Evolutionary conservation across 257 asterid species (phyloP), one percentile per base, ranked within the genome.

Genomic region (Lantana camara): DNA sequence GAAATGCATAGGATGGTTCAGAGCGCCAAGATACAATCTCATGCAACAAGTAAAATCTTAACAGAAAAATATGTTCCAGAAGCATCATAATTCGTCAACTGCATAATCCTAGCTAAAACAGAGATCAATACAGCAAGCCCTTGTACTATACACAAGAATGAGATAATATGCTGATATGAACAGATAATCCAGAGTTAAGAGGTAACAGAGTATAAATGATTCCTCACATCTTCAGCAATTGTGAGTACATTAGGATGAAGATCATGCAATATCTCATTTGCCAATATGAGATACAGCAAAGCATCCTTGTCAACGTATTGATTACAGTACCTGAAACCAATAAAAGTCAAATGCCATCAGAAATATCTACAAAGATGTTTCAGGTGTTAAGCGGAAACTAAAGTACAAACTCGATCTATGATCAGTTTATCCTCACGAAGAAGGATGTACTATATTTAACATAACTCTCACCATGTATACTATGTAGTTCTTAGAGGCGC

Each of bases 271-370:
- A 84, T 76, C 80, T 93, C 97, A 83, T 93, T 93, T 40, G 94
- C 97, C 73, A 90, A 75, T 64, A 93, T 66, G 79, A 93, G 91
- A 80, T 93, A 93, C 58, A 93, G 67, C 66, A 87, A 66, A 58
- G 99, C 99, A 45, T 90, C 97, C 78, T 60, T 86, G 87, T 90
- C 99, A 17, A 93, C 97, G 76, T 90, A 90, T 82, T 93, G 97
- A 75, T 90, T 93, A 74, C 97, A 93, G 77, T 76, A 90, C 89
- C 99, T 93, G 95, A 73, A 78, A 71, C 23, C 24, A 58, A 71
- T 52, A 76, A 63, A 29, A 10, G 58, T 60, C 56, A 59, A 32
- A 44, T 60, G 41, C 64, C 51, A 23, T 48, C 17, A 56, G 42
- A 46, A 68, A 19, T 17, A n/a, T 37, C 40, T 20, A 24, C 64